phyloP scores from a whole-genome alignment of 1,139 yeast genomes.

The Sugiyamaella pinicola region DNA sequence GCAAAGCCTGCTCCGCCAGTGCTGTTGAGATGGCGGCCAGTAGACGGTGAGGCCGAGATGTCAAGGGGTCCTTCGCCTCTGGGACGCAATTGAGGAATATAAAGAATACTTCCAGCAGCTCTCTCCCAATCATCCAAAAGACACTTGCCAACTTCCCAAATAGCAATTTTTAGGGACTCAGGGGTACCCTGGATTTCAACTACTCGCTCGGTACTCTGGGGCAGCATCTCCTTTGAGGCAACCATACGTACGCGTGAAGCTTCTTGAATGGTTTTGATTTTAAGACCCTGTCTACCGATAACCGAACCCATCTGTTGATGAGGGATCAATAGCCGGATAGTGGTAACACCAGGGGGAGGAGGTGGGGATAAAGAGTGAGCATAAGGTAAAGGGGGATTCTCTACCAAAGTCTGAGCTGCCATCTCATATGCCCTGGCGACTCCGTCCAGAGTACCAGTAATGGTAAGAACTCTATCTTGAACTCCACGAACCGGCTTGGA shows the following conservation, averaged over 20 bases:
- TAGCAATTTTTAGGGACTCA: conserved; percentile 59
- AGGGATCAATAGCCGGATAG: conserved; percentile 73
- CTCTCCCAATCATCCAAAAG: conserved; percentile 66
- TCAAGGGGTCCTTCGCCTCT: conserved; percentile 17
- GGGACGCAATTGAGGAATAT: conserved; percentile 52
- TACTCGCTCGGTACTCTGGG: conserved; percentile 82
- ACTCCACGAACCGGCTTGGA: conserved; percentile 81
- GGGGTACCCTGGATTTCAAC: conserved; percentile 88
- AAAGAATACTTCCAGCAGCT: conserved; percentile 65
- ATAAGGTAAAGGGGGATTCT: conserved; percentile 46
- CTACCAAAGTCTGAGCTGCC: conserved; percentile 65
- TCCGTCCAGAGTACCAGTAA: conserved; percentile 75
- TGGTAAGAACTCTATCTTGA: conserved; percentile 80
- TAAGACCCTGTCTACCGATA: conserved; percentile 81
- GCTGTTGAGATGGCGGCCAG: conserved; percentile 13
- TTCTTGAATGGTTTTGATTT: conserved; percentile 81
- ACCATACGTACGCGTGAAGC: conserved; percentile 74
- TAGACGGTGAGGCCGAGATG: neutral
- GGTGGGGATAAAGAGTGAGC: conserved; percentile 56
- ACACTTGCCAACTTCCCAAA: conserved; percentile 68
- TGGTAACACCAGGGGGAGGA: conserved; percentile 56
- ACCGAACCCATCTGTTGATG: conserved; percentile 90
- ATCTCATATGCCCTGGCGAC: conserved; percentile 72
- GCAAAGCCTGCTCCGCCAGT: conserved; percentile 21
- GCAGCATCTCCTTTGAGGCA: conserved; percentile 82